Evolutionary conservation across 768 basidiomycete species (phyloP).

Genomic region (Phaeolepiota aurea): DNA sequence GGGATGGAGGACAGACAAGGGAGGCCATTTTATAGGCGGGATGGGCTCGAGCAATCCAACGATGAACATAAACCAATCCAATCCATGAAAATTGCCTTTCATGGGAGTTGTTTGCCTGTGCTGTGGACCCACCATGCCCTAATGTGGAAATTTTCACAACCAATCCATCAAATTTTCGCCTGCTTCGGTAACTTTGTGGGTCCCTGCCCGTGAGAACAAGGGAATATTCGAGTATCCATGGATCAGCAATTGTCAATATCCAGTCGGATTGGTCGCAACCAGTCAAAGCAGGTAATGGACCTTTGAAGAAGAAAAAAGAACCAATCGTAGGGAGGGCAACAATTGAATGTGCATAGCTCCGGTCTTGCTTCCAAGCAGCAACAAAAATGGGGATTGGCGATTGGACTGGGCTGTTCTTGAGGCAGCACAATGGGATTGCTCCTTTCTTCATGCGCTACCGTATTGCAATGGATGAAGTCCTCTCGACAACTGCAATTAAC

Average conservation of each 20-base stretch:
- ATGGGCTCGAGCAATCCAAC: background rate
- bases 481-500: background rate
- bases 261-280: background rate
- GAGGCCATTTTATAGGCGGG: background rate
- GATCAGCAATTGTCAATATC: background rate
- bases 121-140: background rate
- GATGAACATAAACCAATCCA: slow-evolving; percentile 1
- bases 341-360: too few species aligned
- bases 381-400: too few species aligned
- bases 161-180: slow-evolving; percentile 1
- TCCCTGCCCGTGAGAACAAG: background rate
- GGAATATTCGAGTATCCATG: background rate
- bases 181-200: too few species aligned
- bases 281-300: too few species aligned
- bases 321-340: too few species aligned
- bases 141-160: slow-evolving; percentile 2
- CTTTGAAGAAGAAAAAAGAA: too few species aligned
- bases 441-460: too few species aligned
- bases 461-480: too few species aligned
- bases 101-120: background rate
- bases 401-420: too few species aligned
- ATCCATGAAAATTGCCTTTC: background rate
- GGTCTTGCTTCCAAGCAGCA: too few species aligned
- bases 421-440: too few species aligned
- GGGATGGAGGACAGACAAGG: background rate